Evolutionary conservation across 331 rosid species (phyloP).

Genomic region (Telfairia occidentalis): DNA sequence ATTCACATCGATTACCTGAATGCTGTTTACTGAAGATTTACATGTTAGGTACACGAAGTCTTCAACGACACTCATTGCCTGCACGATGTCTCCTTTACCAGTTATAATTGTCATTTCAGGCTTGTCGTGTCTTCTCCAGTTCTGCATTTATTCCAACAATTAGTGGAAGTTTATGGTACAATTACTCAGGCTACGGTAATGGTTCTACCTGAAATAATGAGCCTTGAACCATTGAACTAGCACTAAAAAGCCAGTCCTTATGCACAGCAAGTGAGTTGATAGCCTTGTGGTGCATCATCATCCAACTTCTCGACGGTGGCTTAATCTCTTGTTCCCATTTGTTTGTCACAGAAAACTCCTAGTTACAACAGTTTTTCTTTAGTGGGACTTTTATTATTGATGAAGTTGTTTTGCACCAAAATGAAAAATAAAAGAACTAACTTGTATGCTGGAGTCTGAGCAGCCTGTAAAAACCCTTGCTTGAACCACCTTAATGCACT

Average conservation of each 20-base stretch:
- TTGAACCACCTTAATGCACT: conserved; percentile 42
- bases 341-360: conserved; percentile 50
- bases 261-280: conserved; percentile 42
- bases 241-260: conserved; percentile 66
- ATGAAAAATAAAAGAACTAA: conserved; percentile 20
- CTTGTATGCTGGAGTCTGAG: conserved; percentile 72
- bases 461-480: conserved; percentile 65
- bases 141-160: conserved; percentile 30
- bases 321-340: conserved; percentile 57
- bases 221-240: conserved; percentile 50
- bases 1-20: conserved; percentile 38
- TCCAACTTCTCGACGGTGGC: conserved; percentile 57
- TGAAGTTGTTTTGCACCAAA: not conserved
- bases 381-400: conserved; percentile 3
- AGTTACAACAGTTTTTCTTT: conserved; percentile 12
- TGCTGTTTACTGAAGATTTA: conserved; percentile 44
- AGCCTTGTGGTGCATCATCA: conserved; percentile 43
- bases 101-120: conserved; percentile 33
- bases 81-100: conserved; percentile 43
- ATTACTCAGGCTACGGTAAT: not conserved
- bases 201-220: conserved; percentile 48
- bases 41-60: conserved; percentile 56
- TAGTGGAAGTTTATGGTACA: conserved; percentile 8
- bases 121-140: conserved; percentile 53
- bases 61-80: conserved; percentile 59